A percentile compares a stretch with the other conserved stretches of the same genome.
These are phyloP conservation scores for Lichtheimia ornata DNA, from an alignment of 371 early-diverging fungal species.

Conservation along the genomic window DNA sequence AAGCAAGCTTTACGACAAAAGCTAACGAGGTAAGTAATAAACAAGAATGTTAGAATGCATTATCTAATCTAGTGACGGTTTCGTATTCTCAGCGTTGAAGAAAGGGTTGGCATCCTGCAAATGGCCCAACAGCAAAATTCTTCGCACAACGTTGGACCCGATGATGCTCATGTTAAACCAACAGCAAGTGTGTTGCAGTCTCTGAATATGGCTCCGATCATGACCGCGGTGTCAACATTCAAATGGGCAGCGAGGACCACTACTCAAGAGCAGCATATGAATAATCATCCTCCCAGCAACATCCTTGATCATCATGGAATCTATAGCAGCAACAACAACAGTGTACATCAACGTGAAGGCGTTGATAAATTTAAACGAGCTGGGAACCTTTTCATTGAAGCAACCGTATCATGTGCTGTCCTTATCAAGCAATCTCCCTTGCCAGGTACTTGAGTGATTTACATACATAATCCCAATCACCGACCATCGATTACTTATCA, in stretches of 20 bases:
- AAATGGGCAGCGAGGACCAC: background rate
- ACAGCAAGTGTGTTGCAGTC: background rate
- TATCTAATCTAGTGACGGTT: too few species aligned
- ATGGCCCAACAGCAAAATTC: conserved; percentile 7
- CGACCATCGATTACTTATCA: background rate
- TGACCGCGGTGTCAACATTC: background rate
- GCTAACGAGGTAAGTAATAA: conserved; percentile 18
- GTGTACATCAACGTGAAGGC: conserved; percentile 11
- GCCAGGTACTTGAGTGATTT: conserved; percentile 32
- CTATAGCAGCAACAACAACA: background rate
- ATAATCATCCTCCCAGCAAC: conserved; percentile 8
- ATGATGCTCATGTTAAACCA: too few species aligned
- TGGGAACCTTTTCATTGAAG: conserved; percentile 47
- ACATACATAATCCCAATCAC: background rate
- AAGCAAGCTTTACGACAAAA: conserved; percentile 29
- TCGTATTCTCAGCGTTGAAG: conserved; percentile 26
- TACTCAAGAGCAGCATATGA: background rate
- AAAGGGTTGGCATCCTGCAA: conserved; percentile 37
- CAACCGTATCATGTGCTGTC: conserved; percentile 53
- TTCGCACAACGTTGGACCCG: too few species aligned
- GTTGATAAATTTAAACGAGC: conserved; percentile 28
- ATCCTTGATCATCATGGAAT: background rate
- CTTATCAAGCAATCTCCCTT: conserved; percentile 65
- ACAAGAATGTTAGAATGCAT: background rate
- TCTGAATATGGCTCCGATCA: too few species aligned